A percentile compares a stretch with the other conserved stretches of the same genome.
phyloP scores from a whole-genome alignment of 805 yeast species.

The Schwanniomyces occidentalis region DNA sequence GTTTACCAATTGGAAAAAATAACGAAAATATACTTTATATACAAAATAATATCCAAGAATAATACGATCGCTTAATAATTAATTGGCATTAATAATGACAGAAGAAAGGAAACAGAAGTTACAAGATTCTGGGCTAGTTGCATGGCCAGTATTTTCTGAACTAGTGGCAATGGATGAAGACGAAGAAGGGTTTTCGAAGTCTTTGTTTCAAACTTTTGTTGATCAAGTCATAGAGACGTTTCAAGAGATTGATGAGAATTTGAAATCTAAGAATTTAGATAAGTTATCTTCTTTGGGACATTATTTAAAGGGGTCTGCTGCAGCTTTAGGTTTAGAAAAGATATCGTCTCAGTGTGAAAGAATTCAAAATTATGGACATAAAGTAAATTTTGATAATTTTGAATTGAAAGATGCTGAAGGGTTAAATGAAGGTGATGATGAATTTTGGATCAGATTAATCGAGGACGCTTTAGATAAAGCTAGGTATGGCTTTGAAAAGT shows the following conservation, averaged over 20 bases:
- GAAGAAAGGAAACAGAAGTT: conserved; percentile 23
- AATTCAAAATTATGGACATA: conserved; percentile 85
- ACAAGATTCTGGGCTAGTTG: conserved; percentile 65
- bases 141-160: conserved; percentile 88
- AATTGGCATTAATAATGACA: conserved; percentile 8
- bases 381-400: conserved; percentile 40
- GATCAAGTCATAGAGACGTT: conserved; percentile 88
- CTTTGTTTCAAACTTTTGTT: conserved; percentile 77
- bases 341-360: conserved; percentile 89
- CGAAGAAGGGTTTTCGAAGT: conserved; percentile 83
- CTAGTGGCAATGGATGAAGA: conserved; percentile 95
- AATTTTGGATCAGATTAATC: conserved; percentile 45
- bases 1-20: too few relatives aligned
- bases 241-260: conserved; percentile 61
- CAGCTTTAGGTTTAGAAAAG: conserved; percentile 82
- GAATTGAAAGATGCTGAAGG: conserved; percentile 16
- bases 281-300: conserved; percentile 81
- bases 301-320: conserved; percentile 92
- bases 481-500: conserved; percentile 48
- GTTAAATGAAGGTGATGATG: conserved; percentile 24
- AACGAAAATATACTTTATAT: background rate
- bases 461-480: conserved; percentile 55
- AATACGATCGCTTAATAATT: conserved; percentile 1
- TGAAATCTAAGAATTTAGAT: conserved; percentile 48
- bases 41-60: background rate